phyloP scores from a whole-genome alignment of 371 early-diverging fungal genomes.

The Mortierella sp. region DNA sequence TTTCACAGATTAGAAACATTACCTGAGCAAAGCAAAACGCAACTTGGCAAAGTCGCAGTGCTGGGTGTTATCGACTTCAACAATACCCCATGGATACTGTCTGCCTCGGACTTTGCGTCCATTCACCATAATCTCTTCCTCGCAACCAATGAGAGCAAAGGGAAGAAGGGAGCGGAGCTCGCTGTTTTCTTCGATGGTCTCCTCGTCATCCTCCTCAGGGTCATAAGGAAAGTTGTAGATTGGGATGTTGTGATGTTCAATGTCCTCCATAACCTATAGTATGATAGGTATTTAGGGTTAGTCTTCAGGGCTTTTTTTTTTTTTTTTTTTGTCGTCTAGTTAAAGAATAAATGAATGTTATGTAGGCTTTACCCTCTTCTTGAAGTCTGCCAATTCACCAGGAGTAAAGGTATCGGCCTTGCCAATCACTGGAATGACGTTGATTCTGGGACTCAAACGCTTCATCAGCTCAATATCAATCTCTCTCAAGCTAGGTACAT shows the following conservation, averaged over 20 bases:
- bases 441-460: slow-evolving; percentile 91
- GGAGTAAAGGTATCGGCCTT: slow-evolving; percentile 86
- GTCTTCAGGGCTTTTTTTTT: background rate
- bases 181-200: slow-evolving; percentile 96
- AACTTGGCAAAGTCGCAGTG: slow-evolving; percentile 98
- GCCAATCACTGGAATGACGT: slow-evolving; percentile 94
- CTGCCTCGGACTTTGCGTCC: slow-evolving; percentile 92
- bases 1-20: slow-evolving; percentile 4
- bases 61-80: slow-evolving; percentile 92
- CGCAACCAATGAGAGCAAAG: slow-evolving; percentile 97
- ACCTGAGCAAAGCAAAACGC: slow-evolving; percentile 83
- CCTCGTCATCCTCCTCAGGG: slow-evolving; percentile 89
- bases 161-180: slow-evolving; percentile 93
- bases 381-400: slow-evolving; percentile 81
- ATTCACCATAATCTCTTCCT: slow-evolving; percentile 91
- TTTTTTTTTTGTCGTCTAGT: background rate
- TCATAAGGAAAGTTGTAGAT: slow-evolving; percentile 89
- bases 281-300: background rate
- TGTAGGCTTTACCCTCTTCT: slow-evolving; percentile 72
- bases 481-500: slow-evolving; percentile 82
- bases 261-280: slow-evolving; percentile 86
- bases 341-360: background rate
- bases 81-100: slow-evolving; percentile 99
- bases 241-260: slow-evolving; percentile 94
- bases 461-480: slow-evolving; percentile 98